Conservation (phyloP, 768 basidiomycete species). For the Lanmaoa pseudosensibilis region DNA sequence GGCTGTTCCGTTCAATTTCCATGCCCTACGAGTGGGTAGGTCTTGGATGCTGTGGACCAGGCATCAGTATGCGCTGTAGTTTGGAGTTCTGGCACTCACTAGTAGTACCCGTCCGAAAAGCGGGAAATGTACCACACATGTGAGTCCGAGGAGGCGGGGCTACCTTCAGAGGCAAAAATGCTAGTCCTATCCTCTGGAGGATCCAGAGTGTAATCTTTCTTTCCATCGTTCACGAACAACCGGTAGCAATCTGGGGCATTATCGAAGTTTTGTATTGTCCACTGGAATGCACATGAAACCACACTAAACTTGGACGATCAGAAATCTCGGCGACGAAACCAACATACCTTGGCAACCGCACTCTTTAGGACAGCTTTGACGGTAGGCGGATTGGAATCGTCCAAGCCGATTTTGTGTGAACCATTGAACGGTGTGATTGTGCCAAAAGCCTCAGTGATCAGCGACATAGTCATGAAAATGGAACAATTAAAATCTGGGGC, state of each 20-base stretch:
- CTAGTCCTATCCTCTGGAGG: background rate
- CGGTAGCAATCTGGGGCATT: constrained; percentile 6
- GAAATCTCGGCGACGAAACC: background rate
- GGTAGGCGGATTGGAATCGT: background rate
- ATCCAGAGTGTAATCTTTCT: constrained; percentile 4
- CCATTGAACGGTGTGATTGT: background rate
- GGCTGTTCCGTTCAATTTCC: constrained; percentile 2
- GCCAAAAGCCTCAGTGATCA: background rate
- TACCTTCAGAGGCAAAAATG: background rate
- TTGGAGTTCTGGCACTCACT: background rate
- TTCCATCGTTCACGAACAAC: constrained; percentile 10
- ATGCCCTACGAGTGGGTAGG: background rate
- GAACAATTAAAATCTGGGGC: too few species aligned
- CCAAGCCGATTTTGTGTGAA: background rate
- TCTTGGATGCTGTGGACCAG: constrained; percentile 2
- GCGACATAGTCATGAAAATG: background rate
- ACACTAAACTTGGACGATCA: background rate
- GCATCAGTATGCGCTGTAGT: background rate
- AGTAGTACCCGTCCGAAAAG: constrained; percentile 7
- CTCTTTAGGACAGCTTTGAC: constrained; percentile 5
- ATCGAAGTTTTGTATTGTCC: constrained; percentile 11
- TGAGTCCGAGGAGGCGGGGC: constrained; percentile 4
- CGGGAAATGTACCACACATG: constrained; percentile 4
- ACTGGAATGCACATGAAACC: background rate
- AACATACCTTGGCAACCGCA: background rate